phyloP scores from a whole-genome alignment of 805 yeast genomes.

The Alloascoidea hylecoeti region DNA sequence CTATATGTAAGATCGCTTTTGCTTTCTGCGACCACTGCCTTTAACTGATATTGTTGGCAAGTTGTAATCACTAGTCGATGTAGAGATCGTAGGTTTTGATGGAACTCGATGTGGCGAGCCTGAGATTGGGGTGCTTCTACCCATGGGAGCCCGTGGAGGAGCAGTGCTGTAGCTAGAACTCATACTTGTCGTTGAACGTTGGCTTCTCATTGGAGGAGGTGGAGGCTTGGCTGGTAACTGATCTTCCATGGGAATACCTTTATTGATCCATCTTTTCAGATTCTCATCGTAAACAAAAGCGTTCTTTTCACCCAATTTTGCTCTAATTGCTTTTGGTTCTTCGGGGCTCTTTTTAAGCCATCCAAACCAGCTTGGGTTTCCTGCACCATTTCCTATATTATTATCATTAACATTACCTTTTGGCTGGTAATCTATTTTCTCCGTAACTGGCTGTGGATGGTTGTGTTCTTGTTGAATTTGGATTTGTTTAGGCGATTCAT shows the following conservation, averaged over 20 bases:
- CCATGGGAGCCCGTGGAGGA: conserved; percentile 14
- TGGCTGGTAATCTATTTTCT: conserved; percentile 8
- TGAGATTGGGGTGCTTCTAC: no score
- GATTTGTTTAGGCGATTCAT: neutral
- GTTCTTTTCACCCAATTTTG: conserved; percentile 73
- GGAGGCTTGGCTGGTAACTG: conserved; percentile 51
- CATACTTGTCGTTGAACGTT: conserved; percentile 12
- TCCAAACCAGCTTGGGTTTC: no score
- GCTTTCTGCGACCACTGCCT: no score
- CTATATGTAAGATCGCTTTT: no score
- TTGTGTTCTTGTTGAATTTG: conserved; percentile 5
- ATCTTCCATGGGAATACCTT: conserved; percentile 43
- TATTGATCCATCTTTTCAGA: conserved; percentile 77
- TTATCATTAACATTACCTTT: no score
- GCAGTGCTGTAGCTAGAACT: conserved; percentile 19
- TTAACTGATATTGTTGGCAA: no score
- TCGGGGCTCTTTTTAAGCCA: conserved; percentile 46
- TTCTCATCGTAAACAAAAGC: conserved; percentile 71
- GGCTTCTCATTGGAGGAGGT: conserved; percentile 42
- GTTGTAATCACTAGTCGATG: no score
- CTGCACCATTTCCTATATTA: no score
- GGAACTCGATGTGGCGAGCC: no score
- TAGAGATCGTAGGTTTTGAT: no score
- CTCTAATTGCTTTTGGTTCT: conserved; percentile 65
- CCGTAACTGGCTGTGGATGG: conserved; percentile 4